These are phyloP conservation scores for Mycena venus DNA, from an alignment of 768 basidiomycete species.

Conservation along the genomic window DNA sequence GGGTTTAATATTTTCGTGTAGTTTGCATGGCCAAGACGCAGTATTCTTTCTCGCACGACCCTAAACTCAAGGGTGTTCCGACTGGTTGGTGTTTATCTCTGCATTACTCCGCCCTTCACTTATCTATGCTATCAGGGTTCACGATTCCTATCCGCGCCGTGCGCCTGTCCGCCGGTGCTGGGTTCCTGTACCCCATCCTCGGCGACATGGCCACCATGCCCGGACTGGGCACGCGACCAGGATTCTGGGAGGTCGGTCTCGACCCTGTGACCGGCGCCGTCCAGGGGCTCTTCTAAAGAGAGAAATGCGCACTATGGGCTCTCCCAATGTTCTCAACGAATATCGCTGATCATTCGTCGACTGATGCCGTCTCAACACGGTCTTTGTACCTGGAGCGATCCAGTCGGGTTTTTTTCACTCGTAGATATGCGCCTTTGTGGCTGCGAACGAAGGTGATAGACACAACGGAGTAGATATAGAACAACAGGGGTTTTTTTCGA, in stretches of 20 bases:
- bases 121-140: conserved; percentile 69
- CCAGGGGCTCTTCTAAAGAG: conserved; percentile 83
- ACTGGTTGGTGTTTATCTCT: conserved; percentile 60
- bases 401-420: conserved; percentile 9
- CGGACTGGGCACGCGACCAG: conserved; percentile 92
- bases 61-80: conserved; percentile 91
- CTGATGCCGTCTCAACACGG: conserved; percentile 35
- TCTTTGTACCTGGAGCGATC: conserved; percentile 21
- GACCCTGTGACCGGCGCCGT: conserved; percentile 86
- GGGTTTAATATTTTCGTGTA: conserved; percentile 41
- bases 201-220: conserved; percentile 99
- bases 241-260: conserved; percentile 92
- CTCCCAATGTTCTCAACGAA: conserved; percentile 41
- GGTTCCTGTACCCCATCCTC: conserved; percentile 95
- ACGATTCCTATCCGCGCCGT: conserved; percentile 92
- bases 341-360: conserved; percentile 26
- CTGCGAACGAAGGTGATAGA: neutral
- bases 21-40: conserved; percentile 99
- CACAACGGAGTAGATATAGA: conserved; percentile 20
- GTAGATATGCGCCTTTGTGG: neutral
- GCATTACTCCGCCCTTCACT: neutral
- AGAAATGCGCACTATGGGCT: neutral
- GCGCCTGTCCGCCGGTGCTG: conserved; percentile 91
- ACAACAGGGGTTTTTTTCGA: neutral
- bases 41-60: conserved; percentile 96